These are phyloP conservation scores for Albatrellus ellisii DNA, from an alignment of 768 basidiomycete genomes.

Conservation along the genomic window DNA sequence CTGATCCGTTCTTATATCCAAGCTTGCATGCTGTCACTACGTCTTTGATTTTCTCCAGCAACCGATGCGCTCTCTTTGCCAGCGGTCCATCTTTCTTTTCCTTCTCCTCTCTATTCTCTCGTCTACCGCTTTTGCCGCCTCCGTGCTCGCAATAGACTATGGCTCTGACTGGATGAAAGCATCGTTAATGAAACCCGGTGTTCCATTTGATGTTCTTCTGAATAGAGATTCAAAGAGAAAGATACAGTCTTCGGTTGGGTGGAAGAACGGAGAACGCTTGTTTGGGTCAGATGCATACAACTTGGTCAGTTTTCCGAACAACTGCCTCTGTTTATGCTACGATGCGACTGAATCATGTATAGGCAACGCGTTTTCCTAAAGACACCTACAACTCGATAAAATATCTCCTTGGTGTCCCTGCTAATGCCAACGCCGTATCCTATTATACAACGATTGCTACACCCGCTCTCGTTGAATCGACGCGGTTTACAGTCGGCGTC, in stretches of 20 bases:
- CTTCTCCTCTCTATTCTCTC: conserved; percentile 14
- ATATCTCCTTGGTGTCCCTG: conserved; percentile 63
- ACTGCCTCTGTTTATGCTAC: not conserved
- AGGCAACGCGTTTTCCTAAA: conserved; percentile 88
- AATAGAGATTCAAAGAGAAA: conserved; percentile 98
- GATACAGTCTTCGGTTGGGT: conserved; percentile 79
- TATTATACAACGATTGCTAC: conserved; percentile 34
- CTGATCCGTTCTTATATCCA: not conserved
- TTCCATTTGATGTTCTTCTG: conserved; percentile 90
- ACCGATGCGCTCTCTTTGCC: conserved; percentile 7
- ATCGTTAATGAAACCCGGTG: conserved; percentile 85
- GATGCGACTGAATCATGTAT: not conserved
- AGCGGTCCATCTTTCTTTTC: conserved; percentile 5
- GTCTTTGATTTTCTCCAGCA: conserved; percentile 4
- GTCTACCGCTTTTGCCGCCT: conserved; percentile 26
- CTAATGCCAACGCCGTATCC: conserved; percentile 18
- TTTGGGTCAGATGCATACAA: conserved; percentile 86
- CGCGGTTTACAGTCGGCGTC: conserved; percentile 24
- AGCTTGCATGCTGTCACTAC: conserved; percentile 4
- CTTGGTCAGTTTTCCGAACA: conserved; percentile 41
- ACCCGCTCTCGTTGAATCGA: conserved; percentile 49
- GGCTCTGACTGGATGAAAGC: conserved; percentile 97
- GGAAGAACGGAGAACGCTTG: conserved; percentile 82
- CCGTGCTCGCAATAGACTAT: conserved; percentile 95
- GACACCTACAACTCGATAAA: conserved; percentile 84